phyloP scores from a whole-genome alignment of 176 grass and related monocot genomes.

The Elymus sibiricus region DNA sequence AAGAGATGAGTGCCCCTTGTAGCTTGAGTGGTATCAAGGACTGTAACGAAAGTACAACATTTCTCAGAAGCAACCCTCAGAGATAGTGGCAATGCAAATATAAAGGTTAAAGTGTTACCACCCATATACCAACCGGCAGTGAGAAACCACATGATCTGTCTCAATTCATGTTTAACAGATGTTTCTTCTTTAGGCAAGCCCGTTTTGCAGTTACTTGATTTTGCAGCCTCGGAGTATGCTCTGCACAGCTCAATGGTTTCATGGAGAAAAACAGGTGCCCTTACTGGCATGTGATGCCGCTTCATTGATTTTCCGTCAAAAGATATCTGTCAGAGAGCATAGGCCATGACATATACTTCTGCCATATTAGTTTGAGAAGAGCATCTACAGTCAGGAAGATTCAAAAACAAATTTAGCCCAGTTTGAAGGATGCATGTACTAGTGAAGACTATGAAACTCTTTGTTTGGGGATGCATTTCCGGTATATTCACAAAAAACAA shows the following conservation, averaged over 20 bases:
- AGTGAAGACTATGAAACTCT: background rate
- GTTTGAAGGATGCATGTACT: background rate
- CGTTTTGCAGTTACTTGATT: constrained; percentile 2
- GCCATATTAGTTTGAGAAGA: constrained; percentile 3
- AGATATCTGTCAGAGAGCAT: constrained; percentile 26
- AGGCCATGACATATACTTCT: background rate
- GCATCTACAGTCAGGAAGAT: background rate
- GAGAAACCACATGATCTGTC: too few relatives aligned
- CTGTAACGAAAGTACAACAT: too few relatives aligned
- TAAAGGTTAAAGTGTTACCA: too few relatives aligned
- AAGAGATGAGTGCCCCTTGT: too few relatives aligned
- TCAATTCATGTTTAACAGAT: too few relatives aligned
- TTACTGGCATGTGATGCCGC: constrained; percentile 40
- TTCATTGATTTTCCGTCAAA: constrained; percentile 56
- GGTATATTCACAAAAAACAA: background rate
- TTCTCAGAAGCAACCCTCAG: too few relatives aligned
- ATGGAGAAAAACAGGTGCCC: constrained; percentile 64
- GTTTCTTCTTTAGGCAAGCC: too few relatives aligned
- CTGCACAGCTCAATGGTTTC: constrained; percentile 54
- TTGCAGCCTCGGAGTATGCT: constrained; percentile 45
- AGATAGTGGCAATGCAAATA: too few relatives aligned
- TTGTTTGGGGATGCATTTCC: background rate
- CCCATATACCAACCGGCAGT: too few relatives aligned
- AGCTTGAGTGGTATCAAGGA: too few relatives aligned
- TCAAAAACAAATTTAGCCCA: background rate